Evolutionary conservation across 2,329 filamentous ascomycete genomes (phyloP).

Genomic region (Epichloe uncinata): DNA sequence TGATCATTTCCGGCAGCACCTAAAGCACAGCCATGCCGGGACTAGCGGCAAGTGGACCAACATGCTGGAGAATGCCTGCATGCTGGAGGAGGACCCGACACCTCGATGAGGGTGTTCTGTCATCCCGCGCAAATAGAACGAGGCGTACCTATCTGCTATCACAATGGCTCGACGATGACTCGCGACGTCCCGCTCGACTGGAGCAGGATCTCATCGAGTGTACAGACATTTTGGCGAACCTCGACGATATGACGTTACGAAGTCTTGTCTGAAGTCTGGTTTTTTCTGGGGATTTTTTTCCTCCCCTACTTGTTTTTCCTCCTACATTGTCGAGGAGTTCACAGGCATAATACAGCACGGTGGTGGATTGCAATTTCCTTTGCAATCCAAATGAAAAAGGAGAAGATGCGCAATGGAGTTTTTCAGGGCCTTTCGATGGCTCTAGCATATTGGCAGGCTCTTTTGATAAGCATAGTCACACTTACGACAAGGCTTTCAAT

Average conservation of each 20-base stretch:
- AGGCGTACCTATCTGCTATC: too few species aligned
- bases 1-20: slow-evolving; percentile 93
- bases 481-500: not conserved
- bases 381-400: not conserved
- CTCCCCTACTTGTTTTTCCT: not conserved
- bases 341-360: not conserved
- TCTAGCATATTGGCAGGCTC: not conserved
- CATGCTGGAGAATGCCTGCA: slow-evolving; percentile 91
- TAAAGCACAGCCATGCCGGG: slow-evolving; percentile 94
- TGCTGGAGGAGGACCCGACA: slow-evolving; percentile 64
- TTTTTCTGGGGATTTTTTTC: not conserved
- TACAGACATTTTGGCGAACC: not conserved
- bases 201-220: too few species aligned
- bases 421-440: too few species aligned
- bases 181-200: not conserved
- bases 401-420: not conserved
- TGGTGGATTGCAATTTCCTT: not conserved
- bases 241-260: not conserved
- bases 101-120: slow-evolving; percentile 14
- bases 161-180: not conserved
- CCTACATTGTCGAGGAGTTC: not conserved
- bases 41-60: slow-evolving; percentile 99
- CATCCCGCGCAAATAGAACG: not conserved
- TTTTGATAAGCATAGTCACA: not conserved
- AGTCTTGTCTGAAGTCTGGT: not conserved